Conservation (phyloP, 2,329 filamentous ascomycete genomes). For the Neoarthrinium moseri region DNA sequence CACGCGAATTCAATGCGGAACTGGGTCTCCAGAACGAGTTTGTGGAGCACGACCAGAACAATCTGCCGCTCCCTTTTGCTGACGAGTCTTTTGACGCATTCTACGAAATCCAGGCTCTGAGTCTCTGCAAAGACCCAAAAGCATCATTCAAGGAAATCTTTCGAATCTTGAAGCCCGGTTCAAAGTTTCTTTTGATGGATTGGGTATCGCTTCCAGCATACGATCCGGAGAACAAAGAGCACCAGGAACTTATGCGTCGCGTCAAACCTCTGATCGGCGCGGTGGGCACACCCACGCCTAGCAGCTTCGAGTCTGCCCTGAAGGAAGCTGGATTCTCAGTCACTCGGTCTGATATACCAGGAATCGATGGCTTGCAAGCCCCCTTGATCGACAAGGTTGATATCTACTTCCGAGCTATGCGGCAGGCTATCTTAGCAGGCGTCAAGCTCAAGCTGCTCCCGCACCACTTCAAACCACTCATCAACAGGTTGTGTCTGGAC, state of each 20-base stretch:
- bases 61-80: conserved; percentile 48
- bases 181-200: conserved; percentile 48
- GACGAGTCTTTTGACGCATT: conserved; percentile 50
- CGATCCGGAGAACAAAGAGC: conserved; percentile 42
- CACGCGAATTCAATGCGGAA: conserved; percentile 27
- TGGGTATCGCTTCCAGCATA: conserved; percentile 53
- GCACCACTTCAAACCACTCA: conserved; percentile 50
- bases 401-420: conserved; percentile 50
- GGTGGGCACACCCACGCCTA: conserved; percentile 51
- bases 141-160: conserved; percentile 47
- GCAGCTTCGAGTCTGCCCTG: conserved; percentile 43
- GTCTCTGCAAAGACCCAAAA: conserved; percentile 47
- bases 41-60: conserved; percentile 50
- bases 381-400: conserved; percentile 54
- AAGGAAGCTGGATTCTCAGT: conserved; percentile 46
- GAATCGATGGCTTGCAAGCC: conserved; percentile 48
- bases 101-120: conserved; percentile 58
- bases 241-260: conserved; percentile 50
- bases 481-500: conserved; percentile 52
- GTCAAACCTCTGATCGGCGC: conserved; percentile 55
- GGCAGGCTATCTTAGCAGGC: conserved; percentile 45
- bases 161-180: conserved; percentile 48
- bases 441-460: conserved; percentile 47
- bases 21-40: conserved; percentile 41
- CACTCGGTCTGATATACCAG: conserved; percentile 48